These are phyloP conservation scores for Beverwykella pulmonaria DNA, from an alignment of 495 filamentous ascomycete genomes.

Conservation along the genomic window DNA sequence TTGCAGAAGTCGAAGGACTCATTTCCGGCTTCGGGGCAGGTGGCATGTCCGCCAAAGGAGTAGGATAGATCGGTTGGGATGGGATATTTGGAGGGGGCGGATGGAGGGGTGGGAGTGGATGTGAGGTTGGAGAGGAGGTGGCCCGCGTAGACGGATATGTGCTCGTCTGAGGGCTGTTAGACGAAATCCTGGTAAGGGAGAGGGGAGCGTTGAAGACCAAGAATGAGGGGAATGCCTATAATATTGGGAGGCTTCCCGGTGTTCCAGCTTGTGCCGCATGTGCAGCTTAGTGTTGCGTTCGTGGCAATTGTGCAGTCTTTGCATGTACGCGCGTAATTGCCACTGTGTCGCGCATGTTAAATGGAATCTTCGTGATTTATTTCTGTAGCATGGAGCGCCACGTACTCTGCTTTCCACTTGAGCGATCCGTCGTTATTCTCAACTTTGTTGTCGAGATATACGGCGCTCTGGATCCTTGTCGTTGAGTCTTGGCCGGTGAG, in stretches of 20 bases:
- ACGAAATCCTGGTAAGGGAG: neutral
- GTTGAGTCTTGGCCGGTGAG: constrained; percentile 16
- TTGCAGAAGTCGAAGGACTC: neutral
- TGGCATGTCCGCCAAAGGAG: neutral
- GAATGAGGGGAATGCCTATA: neutral
- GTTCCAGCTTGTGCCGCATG: neutral
- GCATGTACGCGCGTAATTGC: neutral
- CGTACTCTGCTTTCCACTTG: neutral
- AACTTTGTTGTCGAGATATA: constrained; percentile 12
- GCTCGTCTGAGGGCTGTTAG: neutral
- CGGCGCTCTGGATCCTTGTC: constrained; percentile 11
- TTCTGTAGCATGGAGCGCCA: neutral
- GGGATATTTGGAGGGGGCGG: neutral
- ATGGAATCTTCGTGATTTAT: no score
- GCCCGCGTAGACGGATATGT: constrained; percentile 7
- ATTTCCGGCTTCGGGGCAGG: neutral
- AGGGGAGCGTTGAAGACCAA: neutral
- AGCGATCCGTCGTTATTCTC: constrained; percentile 1
- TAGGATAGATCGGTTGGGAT: neutral
- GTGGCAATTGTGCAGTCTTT: neutral
- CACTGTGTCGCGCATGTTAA: neutral
- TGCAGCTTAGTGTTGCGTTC: neutral
- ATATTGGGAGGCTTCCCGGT: neutral
- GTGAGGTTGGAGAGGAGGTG: constrained; percentile 11
- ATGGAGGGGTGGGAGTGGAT: neutral